Conservation (phyloP, 306 rosid species). For the Hippophae rhamnoides region DNA sequence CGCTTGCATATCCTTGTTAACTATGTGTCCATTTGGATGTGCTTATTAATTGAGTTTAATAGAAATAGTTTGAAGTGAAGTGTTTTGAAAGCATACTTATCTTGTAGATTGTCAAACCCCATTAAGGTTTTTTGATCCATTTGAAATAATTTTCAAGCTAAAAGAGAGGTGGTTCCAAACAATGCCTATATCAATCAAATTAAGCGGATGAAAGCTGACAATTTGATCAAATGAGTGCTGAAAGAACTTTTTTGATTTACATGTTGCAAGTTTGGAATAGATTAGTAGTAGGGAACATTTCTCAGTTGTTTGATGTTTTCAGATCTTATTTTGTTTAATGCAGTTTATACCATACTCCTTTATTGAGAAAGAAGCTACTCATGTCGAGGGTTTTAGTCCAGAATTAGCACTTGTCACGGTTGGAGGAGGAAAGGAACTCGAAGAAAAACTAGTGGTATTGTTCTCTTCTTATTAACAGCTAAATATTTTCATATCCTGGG, state of each 20-base stretch:
- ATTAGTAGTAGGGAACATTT: not conserved
- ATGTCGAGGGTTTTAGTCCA: conserved; percentile 94
- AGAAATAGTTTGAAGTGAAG: no score
- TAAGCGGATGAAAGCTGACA: not conserved
- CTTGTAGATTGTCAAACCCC: no score
- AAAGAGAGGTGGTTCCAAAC: no score
- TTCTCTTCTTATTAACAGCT: conserved; percentile 3
- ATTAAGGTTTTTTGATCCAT: no score
- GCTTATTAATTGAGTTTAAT: no score
- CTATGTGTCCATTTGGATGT: no score
- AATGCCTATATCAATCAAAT: no score
- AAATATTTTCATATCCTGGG: not conserved
- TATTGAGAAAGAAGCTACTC: conserved; percentile 98
- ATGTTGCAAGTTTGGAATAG: not conserved
- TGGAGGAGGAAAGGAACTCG: conserved; percentile 98
- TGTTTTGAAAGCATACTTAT: no score
- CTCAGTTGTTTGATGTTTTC: conserved; percentile 11
- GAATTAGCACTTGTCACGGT: conserved; percentile 85
- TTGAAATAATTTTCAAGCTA: no score
- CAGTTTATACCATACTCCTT: conserved; percentile 94
- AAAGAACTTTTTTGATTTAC: not conserved
- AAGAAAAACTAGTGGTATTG: conserved; percentile 92
- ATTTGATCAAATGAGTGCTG: not conserved
- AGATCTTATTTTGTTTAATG: conserved; percentile 11
- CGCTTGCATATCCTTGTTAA: no score